Evolutionary conservation across 1,284 basidiomycete genomes (phyloP).

Genomic region (Naganishia albida): DNA sequence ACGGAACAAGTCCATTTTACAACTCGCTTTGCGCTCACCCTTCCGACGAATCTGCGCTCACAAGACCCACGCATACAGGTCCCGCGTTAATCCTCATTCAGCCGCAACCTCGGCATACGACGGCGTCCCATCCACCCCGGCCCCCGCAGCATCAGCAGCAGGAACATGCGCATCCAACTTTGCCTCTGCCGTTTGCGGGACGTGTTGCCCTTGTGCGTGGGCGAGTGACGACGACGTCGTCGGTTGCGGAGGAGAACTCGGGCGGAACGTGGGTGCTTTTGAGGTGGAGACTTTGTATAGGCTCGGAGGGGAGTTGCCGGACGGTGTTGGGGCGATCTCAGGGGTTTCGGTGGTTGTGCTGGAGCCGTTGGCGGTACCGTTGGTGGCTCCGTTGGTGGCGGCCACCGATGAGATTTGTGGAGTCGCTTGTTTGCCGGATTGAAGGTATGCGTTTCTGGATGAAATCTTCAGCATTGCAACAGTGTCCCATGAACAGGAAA

Average conservation of each 20-base stretch:
- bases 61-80: constrained; percentile 1
- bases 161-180: background rate
- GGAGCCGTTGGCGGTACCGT: background rate
- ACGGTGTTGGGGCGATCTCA: background rate
- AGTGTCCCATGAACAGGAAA: background rate
- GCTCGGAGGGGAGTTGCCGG: constrained; percentile 11
- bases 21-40: background rate
- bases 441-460: constrained; percentile 8
- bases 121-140: background rate
- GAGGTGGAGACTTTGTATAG: background rate
- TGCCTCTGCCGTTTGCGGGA: background rate
- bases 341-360: background rate
- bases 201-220: constrained; percentile 20
- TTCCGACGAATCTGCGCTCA: background rate
- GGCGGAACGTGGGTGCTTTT: background rate
- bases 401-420: background rate
- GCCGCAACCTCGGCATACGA: constrained; percentile 6
- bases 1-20: background rate
- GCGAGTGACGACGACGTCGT: constrained; percentile 3
- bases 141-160: background rate
- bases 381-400: background rate
- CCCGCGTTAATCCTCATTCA: constrained; percentile 15
- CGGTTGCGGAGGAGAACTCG: background rate
- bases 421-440: constrained; percentile 4
- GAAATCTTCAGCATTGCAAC: background rate